Conservation (phyloP, 148 eudicot genomes). For the Amaranthus hypochondriacus region DNA sequence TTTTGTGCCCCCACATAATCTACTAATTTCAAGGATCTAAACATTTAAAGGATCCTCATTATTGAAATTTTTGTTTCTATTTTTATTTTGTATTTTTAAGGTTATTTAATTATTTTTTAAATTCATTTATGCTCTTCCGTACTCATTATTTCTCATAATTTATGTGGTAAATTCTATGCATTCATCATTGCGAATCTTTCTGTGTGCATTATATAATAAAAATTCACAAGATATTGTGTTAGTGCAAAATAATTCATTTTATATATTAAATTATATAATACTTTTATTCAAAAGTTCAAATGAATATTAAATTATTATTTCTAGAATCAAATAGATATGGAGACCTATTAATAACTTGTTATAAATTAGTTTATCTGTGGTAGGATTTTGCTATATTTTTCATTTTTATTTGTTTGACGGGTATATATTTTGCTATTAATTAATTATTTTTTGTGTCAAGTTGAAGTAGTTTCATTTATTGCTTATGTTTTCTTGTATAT, state of each 20-base stretch:
- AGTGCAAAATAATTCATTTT: background rate
- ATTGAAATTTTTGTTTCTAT: constrained; percentile 6
- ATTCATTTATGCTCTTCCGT: background rate
- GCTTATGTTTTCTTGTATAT: no score
- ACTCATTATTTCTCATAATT: background rate
- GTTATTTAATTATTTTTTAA: constrained; percentile 10
- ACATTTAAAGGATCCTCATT: constrained; percentile 8
- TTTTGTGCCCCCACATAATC: constrained; percentile 31
- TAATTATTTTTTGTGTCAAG: no score
- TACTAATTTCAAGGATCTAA: constrained; percentile 11
- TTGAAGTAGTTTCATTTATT: no score
- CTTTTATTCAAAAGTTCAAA: no score
- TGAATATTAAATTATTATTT: no score
- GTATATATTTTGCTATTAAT: no score
- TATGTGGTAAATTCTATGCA: constrained; percentile 8
- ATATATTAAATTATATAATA: no score
- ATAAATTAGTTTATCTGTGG: no score
- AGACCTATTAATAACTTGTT: no score
- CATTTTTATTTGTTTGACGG: no score
- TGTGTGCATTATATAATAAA: background rate
- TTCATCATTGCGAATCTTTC: constrained; percentile 22
- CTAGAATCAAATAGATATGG: no score
- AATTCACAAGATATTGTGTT: background rate
- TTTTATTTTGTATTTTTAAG: constrained; percentile 5
- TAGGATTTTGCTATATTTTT: no score